Percentiles rank a stretch among this genome's conserved stretches.
Evolutionary conservation across 2,329 filamentous ascomycete species (phyloP).

Genomic region (Malbranchea zuffiana): DNA sequence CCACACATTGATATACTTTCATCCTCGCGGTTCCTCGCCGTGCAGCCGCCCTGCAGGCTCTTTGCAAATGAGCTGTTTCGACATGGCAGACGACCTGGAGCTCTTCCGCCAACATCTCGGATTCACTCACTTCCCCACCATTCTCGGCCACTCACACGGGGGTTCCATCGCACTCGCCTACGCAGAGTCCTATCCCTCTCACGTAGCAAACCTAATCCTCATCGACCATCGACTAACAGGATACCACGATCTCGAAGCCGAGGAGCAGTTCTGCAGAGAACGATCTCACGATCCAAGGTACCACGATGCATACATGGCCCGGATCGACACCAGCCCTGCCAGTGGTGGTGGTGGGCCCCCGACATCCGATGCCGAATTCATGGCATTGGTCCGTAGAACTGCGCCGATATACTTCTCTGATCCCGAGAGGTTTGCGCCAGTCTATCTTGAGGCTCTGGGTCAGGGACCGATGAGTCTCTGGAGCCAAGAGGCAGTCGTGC

Average conservation of each 20-base stretch:
- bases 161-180: conserved; percentile 22
- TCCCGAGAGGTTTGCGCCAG: conserved; percentile 13
- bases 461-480: conserved; percentile 10
- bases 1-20: conserved; percentile 20
- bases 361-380: conserved; percentile 17
- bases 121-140: conserved; percentile 14
- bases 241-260: conserved; percentile 8
- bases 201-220: conserved; percentile 19
- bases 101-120: conserved; percentile 18
- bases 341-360: too few species aligned
- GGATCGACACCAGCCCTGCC: not conserved
- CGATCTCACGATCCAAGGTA: conserved; percentile 14
- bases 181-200: conserved; percentile 18
- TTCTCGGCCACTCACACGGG: conserved; percentile 22
- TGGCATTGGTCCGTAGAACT: conserved; percentile 12
- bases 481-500: conserved; percentile 13
- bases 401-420: conserved; percentile 21
- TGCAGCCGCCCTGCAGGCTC: conserved; percentile 12
- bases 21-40: conserved; percentile 20
- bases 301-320: conserved; percentile 9
- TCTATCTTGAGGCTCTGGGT: conserved; percentile 15
- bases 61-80: conserved; percentile 17
- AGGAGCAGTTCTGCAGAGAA: conserved; percentile 2
- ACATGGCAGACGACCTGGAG: conserved; percentile 20
- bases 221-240: conserved; percentile 19